Percentiles rank a stretch among this genome's conserved stretches.
Evolutionary conservation across 768 basidiomycete species (phyloP).

Genomic region (Kockovaella imperatae): DNA sequence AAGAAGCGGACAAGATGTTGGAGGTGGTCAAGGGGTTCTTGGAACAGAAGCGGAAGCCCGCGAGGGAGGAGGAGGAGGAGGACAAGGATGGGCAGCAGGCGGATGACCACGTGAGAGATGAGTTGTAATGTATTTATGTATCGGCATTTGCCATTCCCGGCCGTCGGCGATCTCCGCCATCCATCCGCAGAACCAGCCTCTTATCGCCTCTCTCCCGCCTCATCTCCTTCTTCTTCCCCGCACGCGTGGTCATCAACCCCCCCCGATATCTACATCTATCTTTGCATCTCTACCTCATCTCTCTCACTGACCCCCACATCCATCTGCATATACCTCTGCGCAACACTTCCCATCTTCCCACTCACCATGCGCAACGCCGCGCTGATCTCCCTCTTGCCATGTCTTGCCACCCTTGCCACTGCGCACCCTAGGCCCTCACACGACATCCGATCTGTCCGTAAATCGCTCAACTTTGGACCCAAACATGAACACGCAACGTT

Average conservation of each 20-base stretch:
- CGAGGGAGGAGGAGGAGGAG: neutral
- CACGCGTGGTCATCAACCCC: neutral
- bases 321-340: neutral
- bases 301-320: neutral
- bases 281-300: neutral
- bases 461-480: constrained; percentile 86
- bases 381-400: constrained; percentile 37
- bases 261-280: constrained; percentile 4
- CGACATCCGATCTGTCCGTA: constrained; percentile 49
- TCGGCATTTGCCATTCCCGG: no score
- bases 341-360: no score
- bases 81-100: neutral
- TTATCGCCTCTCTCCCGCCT: no score
- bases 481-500: constrained; percentile 59
- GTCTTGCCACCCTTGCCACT: constrained; percentile 33
- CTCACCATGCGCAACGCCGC: constrained; percentile 38
- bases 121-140: no score
- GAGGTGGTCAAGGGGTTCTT: neutral
- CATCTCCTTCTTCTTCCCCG: no score
- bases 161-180: no score
- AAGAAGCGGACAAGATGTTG: neutral
- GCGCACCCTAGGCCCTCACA: constrained; percentile 18
- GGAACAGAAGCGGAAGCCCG: neutral
- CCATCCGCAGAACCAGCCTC: no score
- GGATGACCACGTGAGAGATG: no score